Evolutionary conservation across 768 basidiomycete genomes (phyloP), one percentile per base, ranked within the genome.

Genomic region (Suillus fuscotomentosus): DNA sequence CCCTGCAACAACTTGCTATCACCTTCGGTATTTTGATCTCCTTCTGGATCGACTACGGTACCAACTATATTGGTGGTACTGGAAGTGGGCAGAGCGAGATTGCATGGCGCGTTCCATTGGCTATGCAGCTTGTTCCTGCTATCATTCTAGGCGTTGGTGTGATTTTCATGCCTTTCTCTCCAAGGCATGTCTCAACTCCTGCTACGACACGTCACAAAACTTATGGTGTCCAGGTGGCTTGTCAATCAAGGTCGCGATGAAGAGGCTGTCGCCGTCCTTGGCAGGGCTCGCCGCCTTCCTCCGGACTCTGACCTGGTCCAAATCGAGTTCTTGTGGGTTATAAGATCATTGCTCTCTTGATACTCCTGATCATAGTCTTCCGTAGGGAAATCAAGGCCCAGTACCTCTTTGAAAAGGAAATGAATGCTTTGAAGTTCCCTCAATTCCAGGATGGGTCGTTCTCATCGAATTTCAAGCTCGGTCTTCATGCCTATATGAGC

Each of bases 1-100:
- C 90, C 3, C 82, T 94, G 10, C 92, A 93, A 72, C 92, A 93
- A 72, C 80, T 93, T 22, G 88, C 91, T 3, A 94, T 94, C 73
- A 90, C 89, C 2, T 90, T 91, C 69, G 89, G 89, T 24, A 91
- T 91, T 72, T 86, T 91, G 87, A 67, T 91, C 31, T 80, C 76
- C 6, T 82, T 81, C 77, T 84, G 79, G 78, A 81, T 81, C 64
- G 77, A 79, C 57, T 80, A 79, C 60, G 79, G 81, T 24, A 89
- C 87, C 34, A 90, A 91, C 76, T 89, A 85, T 74, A 90, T 90
- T 55, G 88, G 88, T 27, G 88, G 89, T 0, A 87, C 83, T 41
- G 83, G 83, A 11, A 68, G 66, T 0, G 75, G 74, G 8, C 90
- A 92, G 70, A 81, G 77, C 60, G 84, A 88, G 70, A 87, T 89